These are phyloP conservation scores for Curvularia hawaiiensis DNA, from an alignment of 2,329 filamentous ascomycete species.

Conservation along the genomic window DNA sequence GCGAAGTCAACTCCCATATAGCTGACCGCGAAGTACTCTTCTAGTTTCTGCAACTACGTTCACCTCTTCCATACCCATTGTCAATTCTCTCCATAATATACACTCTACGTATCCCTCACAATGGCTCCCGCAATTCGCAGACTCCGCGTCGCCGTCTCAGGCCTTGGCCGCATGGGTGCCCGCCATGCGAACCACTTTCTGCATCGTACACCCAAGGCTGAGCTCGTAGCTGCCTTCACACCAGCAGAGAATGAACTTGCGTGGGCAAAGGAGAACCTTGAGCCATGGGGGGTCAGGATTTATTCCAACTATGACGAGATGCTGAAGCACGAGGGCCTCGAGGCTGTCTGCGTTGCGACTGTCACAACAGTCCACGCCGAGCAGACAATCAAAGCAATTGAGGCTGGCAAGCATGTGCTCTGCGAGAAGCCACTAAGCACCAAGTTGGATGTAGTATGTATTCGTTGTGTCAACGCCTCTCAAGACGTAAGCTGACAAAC, in stretches of 20 bases:
- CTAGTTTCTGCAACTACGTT: neutral
- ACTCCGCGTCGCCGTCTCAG: constrained; percentile 53
- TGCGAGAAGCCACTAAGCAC: constrained; percentile 67
- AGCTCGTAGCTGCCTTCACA: constrained; percentile 56
- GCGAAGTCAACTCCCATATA: neutral
- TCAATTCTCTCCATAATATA: neutral
- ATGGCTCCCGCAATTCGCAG: constrained; percentile 45
- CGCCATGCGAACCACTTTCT: constrained; percentile 56
- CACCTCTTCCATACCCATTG: neutral
- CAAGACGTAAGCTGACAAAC: neutral
- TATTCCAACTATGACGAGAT: constrained; percentile 63
- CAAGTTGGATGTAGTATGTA: constrained; percentile 61
- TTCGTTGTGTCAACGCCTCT: neutral
- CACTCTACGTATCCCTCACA: constrained; percentile 15
- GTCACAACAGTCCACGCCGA: constrained; percentile 63
- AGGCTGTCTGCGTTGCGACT: constrained; percentile 61
- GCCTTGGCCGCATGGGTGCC: constrained; percentile 58
- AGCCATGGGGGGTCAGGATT: constrained; percentile 57
- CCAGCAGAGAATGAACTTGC: constrained; percentile 49
- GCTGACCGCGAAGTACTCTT: neutral
- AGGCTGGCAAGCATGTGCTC: constrained; percentile 60
- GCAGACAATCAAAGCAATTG: constrained; percentile 62
- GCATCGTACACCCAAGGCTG: constrained; percentile 52
- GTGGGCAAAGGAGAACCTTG: constrained; percentile 59
- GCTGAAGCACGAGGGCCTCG: constrained; percentile 60